Evolutionary conservation across 2,329 filamentous ascomycete species (phyloP), one percentile per base, ranked within the genome.

Genomic region (Blumeria graminis): DNA sequence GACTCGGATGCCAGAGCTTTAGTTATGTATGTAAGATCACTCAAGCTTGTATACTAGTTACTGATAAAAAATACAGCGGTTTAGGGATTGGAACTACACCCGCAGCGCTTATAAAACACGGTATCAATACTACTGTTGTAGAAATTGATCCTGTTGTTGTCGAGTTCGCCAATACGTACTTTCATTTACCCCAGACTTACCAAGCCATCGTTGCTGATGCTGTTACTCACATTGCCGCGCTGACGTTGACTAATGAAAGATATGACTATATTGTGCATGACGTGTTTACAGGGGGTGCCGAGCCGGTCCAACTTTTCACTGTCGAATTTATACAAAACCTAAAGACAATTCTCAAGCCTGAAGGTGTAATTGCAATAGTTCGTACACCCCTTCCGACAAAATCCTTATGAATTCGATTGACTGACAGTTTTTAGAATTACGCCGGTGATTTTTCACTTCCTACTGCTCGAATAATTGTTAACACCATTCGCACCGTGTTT

Each of bases 181-280:
- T 98, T 69, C 74, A 76, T 56, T 77, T 96, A 6, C 83, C 82
- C 2, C 66, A 74, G 22, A 86, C 90, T 62, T 86, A 92, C 69
- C 85, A 78, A 0, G 76, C 83, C n/a, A 77, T 86, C 56, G 81
- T 96, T 60, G 77, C 81, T 55, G 87, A 98, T 63, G 92, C 92
- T 0, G 79, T 88, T 2, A 70, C 71, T n/a, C 94, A 81, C 67
- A 76, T 79, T 16, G 68, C 72, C 50, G 64, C 69, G 55, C 65
- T 74, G 52, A 71, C 71, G 56, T 64, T 69, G 55, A 50, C 62
- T 58, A 61, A 61, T 16, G 58, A 72, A 51, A 72, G 72, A 33
- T 98, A 84, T 67, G 83, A 95, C 70, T 96, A 94, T 71, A 92
- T 98, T 65, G 76, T 98, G 56, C 92, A 98, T 68, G 92, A 98